These are phyloP conservation scores for Drechslera avenae DNA, from an alignment of 2,329 filamentous ascomycete genomes.

Conservation along the genomic window DNA sequence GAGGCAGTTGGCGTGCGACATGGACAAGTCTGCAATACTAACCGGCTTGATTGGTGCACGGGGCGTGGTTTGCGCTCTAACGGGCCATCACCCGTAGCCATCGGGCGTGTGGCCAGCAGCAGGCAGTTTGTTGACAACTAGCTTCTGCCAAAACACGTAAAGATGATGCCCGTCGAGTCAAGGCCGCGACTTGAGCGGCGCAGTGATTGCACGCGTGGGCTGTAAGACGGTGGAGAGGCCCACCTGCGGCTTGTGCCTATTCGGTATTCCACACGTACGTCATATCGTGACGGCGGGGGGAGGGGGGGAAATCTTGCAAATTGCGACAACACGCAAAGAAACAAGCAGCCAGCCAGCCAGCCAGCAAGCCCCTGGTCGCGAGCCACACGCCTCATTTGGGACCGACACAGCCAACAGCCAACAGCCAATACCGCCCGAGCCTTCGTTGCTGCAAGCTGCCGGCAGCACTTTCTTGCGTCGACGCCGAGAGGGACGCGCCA, in stretches of 20 bases:
- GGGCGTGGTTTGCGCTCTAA: conserved; percentile 8
- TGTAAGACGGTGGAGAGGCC: conserved; percentile 12
- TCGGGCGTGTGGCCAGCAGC: conserved; percentile 1
- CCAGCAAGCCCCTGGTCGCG: conserved; percentile 4
- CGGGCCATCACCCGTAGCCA: conserved; percentile 4
- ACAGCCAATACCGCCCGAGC: conserved; percentile 1
- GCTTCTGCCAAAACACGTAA: conserved; percentile 6
- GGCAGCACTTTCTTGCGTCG: conserved; percentile 10
- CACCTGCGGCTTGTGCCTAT: conserved; percentile 7
- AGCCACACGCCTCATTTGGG: conserved; percentile 3
- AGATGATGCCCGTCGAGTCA: conserved; percentile 10
- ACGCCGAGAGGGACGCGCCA: conserved; percentile 6
- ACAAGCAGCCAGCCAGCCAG: no score
- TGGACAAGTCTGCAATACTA: neutral
- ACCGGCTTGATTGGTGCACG: conserved; percentile 5
- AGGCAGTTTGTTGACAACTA: neutral
- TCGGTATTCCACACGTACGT: conserved; percentile 13
- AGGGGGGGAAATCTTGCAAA: conserved; percentile 16
- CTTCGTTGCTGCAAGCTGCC: neutral
- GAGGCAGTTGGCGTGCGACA: neutral
- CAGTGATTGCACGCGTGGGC: conserved; percentile 5
- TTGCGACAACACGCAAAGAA: conserved; percentile 7
- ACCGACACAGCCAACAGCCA: conserved; percentile 16
- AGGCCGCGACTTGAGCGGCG: neutral
- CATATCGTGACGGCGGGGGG: conserved; percentile 14